Base-by-base conservation (phyloP, 2,329 filamentous ascomycete genomes). In the Xylariaceae sp. region DNA sequence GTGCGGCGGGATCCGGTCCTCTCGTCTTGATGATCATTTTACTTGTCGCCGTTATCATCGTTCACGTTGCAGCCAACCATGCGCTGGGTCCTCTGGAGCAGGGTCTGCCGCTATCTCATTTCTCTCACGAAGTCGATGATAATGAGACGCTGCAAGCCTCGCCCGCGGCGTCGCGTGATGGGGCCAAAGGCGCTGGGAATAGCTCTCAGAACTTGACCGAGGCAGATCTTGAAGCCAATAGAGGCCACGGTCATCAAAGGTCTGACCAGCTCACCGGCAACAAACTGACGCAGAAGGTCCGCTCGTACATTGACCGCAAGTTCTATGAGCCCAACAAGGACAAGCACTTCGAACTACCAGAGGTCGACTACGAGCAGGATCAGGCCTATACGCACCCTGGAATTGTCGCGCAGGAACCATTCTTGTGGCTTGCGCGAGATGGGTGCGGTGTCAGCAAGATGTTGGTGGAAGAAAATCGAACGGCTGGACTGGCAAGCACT, bases 11-110 rank as follows among this genome's bases (percentile, higher is more conserved):
- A 11, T 9, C 34, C 11, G 34, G 34, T 4, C 34, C 34, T 9
- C 34, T 36, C 7, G 34, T 36, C 4, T 15, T 36, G 16, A 36
- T 36, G 34, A 36, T 36, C 34, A 36, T 36, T 19, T 36, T 36
- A 15, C 34, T 36, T 9, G 34, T 36, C 34, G 34, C 34, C 17
- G 16, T 36, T 7, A 15, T 36, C 8, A 19, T 22, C 34, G 8
- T 19, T 19, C 34, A 36, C 34, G 34, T 19, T 6, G 7, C 22
- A 11, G 9, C 9, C 16, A 15, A 36, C 34, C 8, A 36, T 8
- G 34, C 34, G 7, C 12, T 36, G 8, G 17, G 15, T 9, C 34
- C 34, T 11, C 17, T 36, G 9, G 34, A 36, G 34, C 34, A 19
- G 17, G 34, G 34, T 19, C 34, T 36, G 6, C 34, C 34, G 12